phyloP scores from a whole-genome alignment of 23 red algal genomes.

The Gracilariopsis chorda region DNA sequence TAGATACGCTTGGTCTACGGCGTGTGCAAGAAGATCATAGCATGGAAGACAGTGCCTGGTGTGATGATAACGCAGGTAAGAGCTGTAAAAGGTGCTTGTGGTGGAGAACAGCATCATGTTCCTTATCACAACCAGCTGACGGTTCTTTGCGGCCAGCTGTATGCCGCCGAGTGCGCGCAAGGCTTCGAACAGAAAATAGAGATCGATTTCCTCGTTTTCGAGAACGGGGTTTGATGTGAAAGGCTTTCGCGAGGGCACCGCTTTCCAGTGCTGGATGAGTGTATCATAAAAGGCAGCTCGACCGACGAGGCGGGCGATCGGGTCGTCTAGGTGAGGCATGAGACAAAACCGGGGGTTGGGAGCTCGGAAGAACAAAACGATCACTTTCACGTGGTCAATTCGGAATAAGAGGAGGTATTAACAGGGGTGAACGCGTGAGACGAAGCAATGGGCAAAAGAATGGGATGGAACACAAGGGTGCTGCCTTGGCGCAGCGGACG shows the following conservation, averaged over 20 bases:
- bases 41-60: constrained; percentile 38
- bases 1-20: constrained; percentile 25
- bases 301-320: constrained; percentile 67
- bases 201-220: constrained; percentile 26
- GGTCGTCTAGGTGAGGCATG: constrained; percentile 74
- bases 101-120: constrained; percentile 46
- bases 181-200: constrained; percentile 82
- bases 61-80: constrained; percentile 30
- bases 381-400: no score
- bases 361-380: no score
- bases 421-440: no score
- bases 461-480: no score
- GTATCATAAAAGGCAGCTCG: constrained; percentile 62
- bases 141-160: not conserved
- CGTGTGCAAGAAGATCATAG: constrained; percentile 28
- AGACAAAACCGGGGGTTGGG: not conserved
- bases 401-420: no score
- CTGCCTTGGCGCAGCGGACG: no score
- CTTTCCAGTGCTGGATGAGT: not conserved
- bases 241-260: not conserved
- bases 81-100: constrained; percentile 30
- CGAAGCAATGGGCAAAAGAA: no score
- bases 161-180: constrained; percentile 61
- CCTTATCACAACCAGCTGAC: constrained; percentile 39
- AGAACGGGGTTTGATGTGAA: constrained; percentile 20